These are phyloP conservation scores for Melaleuca alternifolia DNA, from an alignment of 345 rosid genomes.

Conservation along the genomic window DNA sequence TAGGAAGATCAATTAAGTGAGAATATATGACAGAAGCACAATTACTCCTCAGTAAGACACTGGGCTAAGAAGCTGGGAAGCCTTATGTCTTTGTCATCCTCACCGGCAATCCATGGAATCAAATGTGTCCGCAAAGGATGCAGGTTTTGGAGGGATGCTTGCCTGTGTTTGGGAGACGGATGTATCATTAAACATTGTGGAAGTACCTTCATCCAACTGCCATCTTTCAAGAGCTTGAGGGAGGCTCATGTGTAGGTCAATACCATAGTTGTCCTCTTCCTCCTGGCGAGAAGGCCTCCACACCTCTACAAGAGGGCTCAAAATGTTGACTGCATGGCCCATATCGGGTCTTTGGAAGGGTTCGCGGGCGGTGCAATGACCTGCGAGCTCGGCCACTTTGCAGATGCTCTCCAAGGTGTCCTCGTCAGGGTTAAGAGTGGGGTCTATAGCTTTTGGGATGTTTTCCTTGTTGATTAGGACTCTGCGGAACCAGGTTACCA, in stretches of 20 bases:
- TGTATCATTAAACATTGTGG: constrained; percentile 29
- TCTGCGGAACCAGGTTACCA: constrained; percentile 83
- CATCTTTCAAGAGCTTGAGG: constrained; percentile 78
- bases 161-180: constrained; percentile 50
- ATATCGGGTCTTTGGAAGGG: constrained; percentile 83
- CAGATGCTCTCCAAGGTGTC: constrained; percentile 49
- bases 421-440: constrained; percentile 36
- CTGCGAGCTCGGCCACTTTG: constrained; percentile 76
- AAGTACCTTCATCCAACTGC: constrained; percentile 62
- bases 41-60: not conserved
- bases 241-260: constrained; percentile 65
- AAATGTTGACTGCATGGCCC: constrained; percentile 71
- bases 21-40: not conserved
- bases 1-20: not conserved
- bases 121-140: constrained; percentile 41
- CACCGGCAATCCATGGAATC: constrained; percentile 51
- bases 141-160: constrained; percentile 46
- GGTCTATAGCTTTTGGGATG: constrained; percentile 47
- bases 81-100: constrained; percentile 2
- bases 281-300: constrained; percentile 72
- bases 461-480: constrained; percentile 50
- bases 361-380: constrained; percentile 80
- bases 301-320: constrained; percentile 73
- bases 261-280: constrained; percentile 47
- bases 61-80: not conserved